Percentiles rank a stretch among this genome's conserved stretches.
phyloP scores from a whole-genome alignment of 2,329 filamentous ascomycete species.

The Chaetomium olivaceum region DNA sequence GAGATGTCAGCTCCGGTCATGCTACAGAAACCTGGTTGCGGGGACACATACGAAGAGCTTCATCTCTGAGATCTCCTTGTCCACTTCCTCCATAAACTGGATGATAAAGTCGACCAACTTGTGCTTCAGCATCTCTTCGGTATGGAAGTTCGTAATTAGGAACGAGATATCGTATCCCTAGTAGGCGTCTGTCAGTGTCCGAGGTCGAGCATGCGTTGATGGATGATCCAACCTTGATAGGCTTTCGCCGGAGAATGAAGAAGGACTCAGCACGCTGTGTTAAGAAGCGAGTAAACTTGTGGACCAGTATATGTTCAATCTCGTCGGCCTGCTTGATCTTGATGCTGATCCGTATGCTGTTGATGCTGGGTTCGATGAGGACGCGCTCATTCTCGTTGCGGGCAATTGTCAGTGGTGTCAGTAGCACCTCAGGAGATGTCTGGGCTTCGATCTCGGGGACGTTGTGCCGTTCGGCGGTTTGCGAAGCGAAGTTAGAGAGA shows the following conservation, averaged over 20 bases:
- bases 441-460: conserved; percentile 95
- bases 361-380: conserved; percentile 93
- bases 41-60: conserved; percentile 83
- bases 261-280: conserved; percentile 96
- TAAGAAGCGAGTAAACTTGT: conserved; percentile 97
- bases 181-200: conserved; percentile 14
- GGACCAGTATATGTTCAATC: conserved; percentile 95
- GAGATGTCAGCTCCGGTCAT: conserved; percentile 27
- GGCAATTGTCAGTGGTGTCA: conserved; percentile 86
- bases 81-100: conserved; percentile 99
- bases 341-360: conserved; percentile 95
- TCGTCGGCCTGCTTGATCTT: conserved; percentile 99
- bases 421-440: conserved; percentile 87
- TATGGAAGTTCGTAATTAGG: conserved; percentile 97
- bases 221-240: conserved; percentile 69
- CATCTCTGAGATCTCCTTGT: conserved; percentile 99
- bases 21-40: not conserved
- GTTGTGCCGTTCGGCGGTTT: conserved; percentile 95
- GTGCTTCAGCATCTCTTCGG: conserved; percentile 97
- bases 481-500: conserved; percentile 95
- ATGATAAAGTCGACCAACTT: conserved; percentile 99
- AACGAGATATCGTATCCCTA: conserved; percentile 99
- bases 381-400: conserved; percentile 98
- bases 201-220: not conserved
- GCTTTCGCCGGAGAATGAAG: conserved; percentile 93